Evolutionary conservation across 306 rosid genomes (phyloP).

Genomic region (Benincasa hispida): DNA sequence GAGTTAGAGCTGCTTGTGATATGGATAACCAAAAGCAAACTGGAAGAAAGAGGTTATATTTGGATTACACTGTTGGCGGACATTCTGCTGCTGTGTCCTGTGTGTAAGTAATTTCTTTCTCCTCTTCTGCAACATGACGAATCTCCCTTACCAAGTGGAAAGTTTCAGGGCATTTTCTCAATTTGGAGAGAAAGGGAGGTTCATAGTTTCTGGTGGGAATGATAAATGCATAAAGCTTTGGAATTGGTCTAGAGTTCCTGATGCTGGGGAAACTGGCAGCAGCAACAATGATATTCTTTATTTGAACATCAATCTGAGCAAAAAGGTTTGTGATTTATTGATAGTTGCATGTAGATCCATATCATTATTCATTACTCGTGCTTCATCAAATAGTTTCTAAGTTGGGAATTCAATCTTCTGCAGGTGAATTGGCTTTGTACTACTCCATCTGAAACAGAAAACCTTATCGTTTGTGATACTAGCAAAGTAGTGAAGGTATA

Average conservation of each 20-base stretch:
- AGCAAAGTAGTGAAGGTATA: constrained; percentile 72
- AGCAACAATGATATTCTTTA: constrained; percentile 11
- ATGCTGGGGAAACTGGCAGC: constrained; percentile 16
- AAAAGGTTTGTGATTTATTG: constrained; percentile 46
- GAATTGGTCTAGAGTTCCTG: constrained; percentile 51
- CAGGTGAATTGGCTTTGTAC: constrained; percentile 95
- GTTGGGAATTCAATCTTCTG: constrained; percentile 5
- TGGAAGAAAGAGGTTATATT: constrained; percentile 43
- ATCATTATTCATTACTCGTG: not conserved
- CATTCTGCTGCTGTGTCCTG: constrained; percentile 75
- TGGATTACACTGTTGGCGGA: constrained; percentile 73
- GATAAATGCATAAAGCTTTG: constrained; percentile 74
- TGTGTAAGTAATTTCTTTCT: constrained; percentile 39
- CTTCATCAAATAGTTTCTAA: not conserved
- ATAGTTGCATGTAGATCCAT: not conserved
- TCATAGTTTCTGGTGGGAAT: constrained; percentile 77
- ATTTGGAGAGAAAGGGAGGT: constrained; percentile 80
- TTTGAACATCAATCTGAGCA: constrained; percentile 40
- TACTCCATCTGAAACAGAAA: constrained; percentile 58
- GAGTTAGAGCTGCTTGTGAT: constrained; percentile 12
- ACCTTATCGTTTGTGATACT: constrained; percentile 81
- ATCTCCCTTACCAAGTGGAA: constrained; percentile 17
- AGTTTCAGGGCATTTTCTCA: constrained; percentile 59
- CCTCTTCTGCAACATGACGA: not conserved
- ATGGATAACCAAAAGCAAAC: constrained; percentile 17